Conservation (phyloP, 192 early-diverging fungal genomes). For the Umbelopsis sp. region DNA sequence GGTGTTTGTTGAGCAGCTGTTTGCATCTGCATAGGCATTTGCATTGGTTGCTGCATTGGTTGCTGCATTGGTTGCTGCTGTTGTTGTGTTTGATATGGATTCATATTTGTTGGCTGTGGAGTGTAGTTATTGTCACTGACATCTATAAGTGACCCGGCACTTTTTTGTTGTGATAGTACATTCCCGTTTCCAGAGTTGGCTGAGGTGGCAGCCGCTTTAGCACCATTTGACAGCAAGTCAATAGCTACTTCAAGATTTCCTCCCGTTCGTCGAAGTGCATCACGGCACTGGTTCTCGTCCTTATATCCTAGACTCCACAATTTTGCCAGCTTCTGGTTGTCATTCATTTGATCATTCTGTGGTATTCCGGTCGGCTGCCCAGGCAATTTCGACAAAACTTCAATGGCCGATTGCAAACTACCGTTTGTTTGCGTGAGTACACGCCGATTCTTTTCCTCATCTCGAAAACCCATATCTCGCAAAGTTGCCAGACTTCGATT, state of each 20-base stretch:
- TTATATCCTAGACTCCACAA: constrained; percentile 78
- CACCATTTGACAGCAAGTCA: constrained; percentile 56
- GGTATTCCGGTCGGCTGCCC: not conserved
- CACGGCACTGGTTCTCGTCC: constrained; percentile 64
- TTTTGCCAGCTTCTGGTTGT: constrained; percentile 61
- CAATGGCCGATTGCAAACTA: constrained; percentile 75
- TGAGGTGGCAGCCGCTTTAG: constrained; percentile 26
- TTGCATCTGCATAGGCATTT: not conserved
- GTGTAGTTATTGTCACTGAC: not conserved
- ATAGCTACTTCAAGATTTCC: constrained; percentile 80
- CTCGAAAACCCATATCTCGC: constrained; percentile 84
- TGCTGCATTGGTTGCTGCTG: constrained; percentile 8
- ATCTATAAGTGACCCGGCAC: constrained; percentile 3
- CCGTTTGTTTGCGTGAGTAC: constrained; percentile 73
- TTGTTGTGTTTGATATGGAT: constrained; percentile 12
- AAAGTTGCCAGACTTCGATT: constrained; percentile 35
- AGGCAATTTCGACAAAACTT: constrained; percentile 60
- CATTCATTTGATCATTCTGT: constrained; percentile 22
- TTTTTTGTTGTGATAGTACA: constrained; percentile 1
- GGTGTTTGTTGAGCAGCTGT: constrained; percentile 1
- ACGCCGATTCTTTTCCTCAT: constrained; percentile 64
- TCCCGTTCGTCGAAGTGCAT: constrained; percentile 68
- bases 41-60: not conserved
- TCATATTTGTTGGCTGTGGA: not conserved
- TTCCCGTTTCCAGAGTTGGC: constrained; percentile 16